Evolutionary conservation across 331 rosid genomes (phyloP).

Genomic region (Pyrus hybrid): DNA sequence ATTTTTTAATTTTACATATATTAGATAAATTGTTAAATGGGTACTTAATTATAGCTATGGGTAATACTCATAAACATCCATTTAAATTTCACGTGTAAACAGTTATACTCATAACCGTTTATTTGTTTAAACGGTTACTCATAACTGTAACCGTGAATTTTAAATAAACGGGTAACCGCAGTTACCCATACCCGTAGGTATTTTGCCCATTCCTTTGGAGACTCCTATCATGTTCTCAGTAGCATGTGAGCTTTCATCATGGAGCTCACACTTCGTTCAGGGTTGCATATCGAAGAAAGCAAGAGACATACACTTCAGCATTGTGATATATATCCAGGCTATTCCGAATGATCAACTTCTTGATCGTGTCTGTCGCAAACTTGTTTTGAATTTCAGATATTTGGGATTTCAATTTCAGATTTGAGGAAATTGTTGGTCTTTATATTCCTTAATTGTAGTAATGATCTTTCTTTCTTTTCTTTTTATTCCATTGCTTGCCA

Average conservation of each 20-base stretch:
- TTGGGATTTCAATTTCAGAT: not conserved
- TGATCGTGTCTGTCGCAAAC: not conserved
- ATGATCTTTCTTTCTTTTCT: not conserved
- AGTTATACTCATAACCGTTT: no score
- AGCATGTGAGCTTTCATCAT: constrained; percentile 36
- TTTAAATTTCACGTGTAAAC: no score
- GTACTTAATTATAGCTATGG: no score
- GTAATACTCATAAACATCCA: no score
- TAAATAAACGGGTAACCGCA: fast-evolving
- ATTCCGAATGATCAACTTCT: constrained; percentile 1
- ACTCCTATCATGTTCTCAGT: constrained; percentile 24
- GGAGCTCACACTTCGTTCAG: constrained; percentile 31
- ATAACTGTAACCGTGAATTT: no score
- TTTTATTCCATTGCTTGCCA: not conserved
- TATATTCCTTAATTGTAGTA: not conserved
- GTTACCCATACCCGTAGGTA: no score
- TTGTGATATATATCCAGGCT: constrained; percentile 18
- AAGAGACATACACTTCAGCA: constrained; percentile 5
- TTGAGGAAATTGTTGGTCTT: not conserved
- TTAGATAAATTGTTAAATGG: no score
- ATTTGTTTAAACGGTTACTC: no score
- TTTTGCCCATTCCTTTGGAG: not conserved
- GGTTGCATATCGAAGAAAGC: constrained; percentile 21
- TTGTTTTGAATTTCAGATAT: not conserved
- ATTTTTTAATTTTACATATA: no score